Conservation (phyloP, 2,329 filamentous ascomycete species). For the Huntiella savannae region DNA sequence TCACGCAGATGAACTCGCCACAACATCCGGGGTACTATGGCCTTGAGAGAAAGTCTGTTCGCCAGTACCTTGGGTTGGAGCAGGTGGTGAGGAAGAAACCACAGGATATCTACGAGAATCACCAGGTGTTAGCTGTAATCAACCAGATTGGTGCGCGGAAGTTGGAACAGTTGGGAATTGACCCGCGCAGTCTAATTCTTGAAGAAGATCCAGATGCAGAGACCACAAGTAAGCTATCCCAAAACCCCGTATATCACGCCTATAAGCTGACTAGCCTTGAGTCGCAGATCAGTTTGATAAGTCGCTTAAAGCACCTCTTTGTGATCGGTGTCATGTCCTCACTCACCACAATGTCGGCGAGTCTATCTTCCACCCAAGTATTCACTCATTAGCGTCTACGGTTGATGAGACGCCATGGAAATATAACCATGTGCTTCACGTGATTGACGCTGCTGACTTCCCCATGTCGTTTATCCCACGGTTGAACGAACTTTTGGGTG, state of each 20-base stretch:
- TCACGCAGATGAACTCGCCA: slow-evolving; percentile 35
- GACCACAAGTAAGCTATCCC: slow-evolving; percentile 5
- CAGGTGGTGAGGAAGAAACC: slow-evolving; percentile 28
- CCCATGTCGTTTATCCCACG: slow-evolving; percentile 78
- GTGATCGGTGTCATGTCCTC: slow-evolving; percentile 73
- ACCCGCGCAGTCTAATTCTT: slow-evolving; percentile 17
- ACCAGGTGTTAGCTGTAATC: slow-evolving; percentile 11
- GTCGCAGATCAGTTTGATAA: slow-evolving; percentile 3
- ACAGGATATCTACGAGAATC: slow-evolving; percentile 23
- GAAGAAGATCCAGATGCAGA: slow-evolving; percentile 8
- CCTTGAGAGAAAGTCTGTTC: slow-evolving; percentile 30
- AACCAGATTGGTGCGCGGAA: slow-evolving; percentile 21
- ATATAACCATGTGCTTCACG: slow-evolving; percentile 86
- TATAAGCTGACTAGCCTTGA: not conserved
- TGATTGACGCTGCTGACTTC: slow-evolving; percentile 90
- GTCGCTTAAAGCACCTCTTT: slow-evolving; percentile 38
- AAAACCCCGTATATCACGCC: not conserved
- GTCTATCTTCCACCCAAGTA: slow-evolving; percentile 60
- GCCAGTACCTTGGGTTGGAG: slow-evolving; percentile 23
- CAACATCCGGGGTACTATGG: slow-evolving; percentile 38
- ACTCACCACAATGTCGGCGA: slow-evolving; percentile 51
- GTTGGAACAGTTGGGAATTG: slow-evolving; percentile 27
- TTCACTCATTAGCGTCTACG: slow-evolving; percentile 65
- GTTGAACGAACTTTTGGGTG: slow-evolving; percentile 48
- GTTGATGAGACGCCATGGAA: slow-evolving; percentile 77